These are phyloP conservation scores for Leccinum boreale DNA, from an alignment of 768 basidiomycete species.

Conservation along the genomic window DNA sequence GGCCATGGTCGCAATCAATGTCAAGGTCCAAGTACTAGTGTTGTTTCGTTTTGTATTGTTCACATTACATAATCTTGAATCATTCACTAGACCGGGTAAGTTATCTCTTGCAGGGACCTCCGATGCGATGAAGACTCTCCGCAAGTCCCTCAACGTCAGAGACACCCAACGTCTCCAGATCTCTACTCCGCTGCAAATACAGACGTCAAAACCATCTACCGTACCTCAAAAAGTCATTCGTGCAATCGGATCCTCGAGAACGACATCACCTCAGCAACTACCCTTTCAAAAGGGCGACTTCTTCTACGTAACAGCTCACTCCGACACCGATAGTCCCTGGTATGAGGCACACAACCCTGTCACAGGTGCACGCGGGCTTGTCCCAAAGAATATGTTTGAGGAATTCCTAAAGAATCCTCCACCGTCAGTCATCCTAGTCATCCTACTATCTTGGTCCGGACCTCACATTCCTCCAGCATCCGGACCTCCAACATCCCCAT, in stretches of 20 bases:
- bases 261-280: constrained; percentile 79
- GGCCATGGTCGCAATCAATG: constrained; percentile 55
- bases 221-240: constrained; percentile 88
- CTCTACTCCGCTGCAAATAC: constrained; percentile 65
- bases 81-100: not conserved
- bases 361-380: constrained; percentile 85
- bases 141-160: constrained; percentile 68
- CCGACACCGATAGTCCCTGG: constrained; percentile 56
- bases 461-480: constrained; percentile 25
- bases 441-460: not conserved
- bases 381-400: constrained; percentile 85
- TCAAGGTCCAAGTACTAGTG: not conserved
- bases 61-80: constrained; percentile 24
- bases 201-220: constrained; percentile 35
- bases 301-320: constrained; percentile 89
- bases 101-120: not conserved
- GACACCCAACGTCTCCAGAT: constrained; percentile 60
- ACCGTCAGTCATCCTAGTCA: constrained; percentile 33
- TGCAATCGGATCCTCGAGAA: constrained; percentile 63
- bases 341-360: constrained; percentile 96
- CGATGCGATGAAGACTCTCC: constrained; percentile 70
- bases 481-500: constrained; percentile 39
- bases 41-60: not conserved
- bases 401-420: constrained; percentile 75
- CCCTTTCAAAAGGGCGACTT: constrained; percentile 94